phyloP scores from a whole-genome alignment of 176 grass and related monocot species.

The Lolium multiflorum region DNA sequence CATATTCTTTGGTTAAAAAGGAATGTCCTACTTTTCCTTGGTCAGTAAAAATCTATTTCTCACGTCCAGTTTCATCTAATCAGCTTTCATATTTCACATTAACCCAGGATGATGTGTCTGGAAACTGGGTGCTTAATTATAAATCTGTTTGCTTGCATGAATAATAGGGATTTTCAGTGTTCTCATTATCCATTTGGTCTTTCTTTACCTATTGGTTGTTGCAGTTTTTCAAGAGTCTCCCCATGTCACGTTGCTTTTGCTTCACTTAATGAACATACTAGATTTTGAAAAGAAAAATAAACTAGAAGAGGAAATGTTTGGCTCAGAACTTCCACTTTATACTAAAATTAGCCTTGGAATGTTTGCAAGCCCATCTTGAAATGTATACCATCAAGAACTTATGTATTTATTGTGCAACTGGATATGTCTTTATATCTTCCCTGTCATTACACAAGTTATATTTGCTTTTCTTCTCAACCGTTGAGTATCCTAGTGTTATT shows the following conservation, averaged over 20 bases:
- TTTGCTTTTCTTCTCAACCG: neutral
- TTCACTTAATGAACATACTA: neutral
- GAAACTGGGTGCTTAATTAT: neutral
- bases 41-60: too few relatives aligned
- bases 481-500: neutral
- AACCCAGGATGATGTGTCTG: neutral
- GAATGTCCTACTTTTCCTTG: too few relatives aligned
- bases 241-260: neutral
- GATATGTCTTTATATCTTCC: neutral
- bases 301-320: neutral
- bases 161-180: neutral
- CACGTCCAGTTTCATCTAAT: neutral
- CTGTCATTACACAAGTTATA: neutral
- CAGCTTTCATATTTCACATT: neutral
- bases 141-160: conserved; percentile 13
- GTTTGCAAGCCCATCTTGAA: neutral
- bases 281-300: neutral
- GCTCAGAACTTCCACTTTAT: neutral
- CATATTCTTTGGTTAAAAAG: too few relatives aligned
- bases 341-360: neutral
- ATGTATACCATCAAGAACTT: neutral
- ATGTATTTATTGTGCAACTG: neutral
- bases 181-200: neutral
- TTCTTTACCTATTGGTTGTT: neutral
- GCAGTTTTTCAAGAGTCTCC: neutral